Base-by-base conservation (phyloP, 169 alveolate genomes). In the Cryptosporidium andersoni region DNA sequence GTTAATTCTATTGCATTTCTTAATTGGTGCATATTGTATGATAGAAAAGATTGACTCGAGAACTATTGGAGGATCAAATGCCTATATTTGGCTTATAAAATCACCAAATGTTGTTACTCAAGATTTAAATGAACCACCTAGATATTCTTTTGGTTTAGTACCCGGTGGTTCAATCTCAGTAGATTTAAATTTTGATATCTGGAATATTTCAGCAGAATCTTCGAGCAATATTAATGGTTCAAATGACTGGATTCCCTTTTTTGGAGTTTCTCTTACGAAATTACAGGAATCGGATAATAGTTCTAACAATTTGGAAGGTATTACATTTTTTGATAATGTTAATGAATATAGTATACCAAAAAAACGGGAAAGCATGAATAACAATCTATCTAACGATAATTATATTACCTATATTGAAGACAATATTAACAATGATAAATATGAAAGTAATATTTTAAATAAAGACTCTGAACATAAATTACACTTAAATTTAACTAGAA, bases 71-170 rank as follows among this genome's bases (percentile, higher is more conserved):
- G 74, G 85, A 5, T 2, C 68, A 48, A 74, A 74, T 74, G 85
- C 74, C 2, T 74, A 74, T 42, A 74, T 74, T 74, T 74, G 85
- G 85, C 34, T 74, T 14, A 60, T 74, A 36, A 74, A 74, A 37
- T 74, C 85, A 2, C 85, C 85, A 58, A 74, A 37, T 58, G 55
- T 74, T 34, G 37, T 74, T 8, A 58, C 85, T 42, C 85, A 74
- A 14, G 60, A 51, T 37, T 58, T 74, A 39, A 74, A 74, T 74
- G 85, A 74, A 25, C 85, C 85, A 58, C 14, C 47, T 25, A 74
- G 85, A 48, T 74, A 74, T 60, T 74, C 85, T 2, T 74, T 58
- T 58, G 85, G 85, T 5, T 43, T 74, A 48, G 11, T 74, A 39
- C 51, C 67, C 7, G 85, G 63, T 4, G 55, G 74, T 9, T 58